A percentile compares a stretch with the other conserved stretches of the same genome.
Conservation (phyloP, 2,329 filamentous ascomycete species). For the Hypoxylon sp. region DNA sequence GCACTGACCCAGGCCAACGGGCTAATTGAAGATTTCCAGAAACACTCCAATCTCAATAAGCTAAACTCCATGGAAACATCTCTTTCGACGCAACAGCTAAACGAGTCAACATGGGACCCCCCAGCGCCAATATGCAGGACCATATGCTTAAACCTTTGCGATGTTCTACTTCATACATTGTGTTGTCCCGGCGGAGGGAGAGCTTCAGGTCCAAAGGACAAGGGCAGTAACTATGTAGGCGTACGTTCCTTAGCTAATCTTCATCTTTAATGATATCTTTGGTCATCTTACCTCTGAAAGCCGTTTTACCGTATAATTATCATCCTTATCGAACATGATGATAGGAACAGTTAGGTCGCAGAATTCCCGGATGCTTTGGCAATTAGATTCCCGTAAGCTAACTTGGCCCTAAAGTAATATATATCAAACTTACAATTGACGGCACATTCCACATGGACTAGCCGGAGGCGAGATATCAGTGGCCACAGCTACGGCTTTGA, state of each 20-base stretch:
- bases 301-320: slow-evolving; percentile 77
- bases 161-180: slow-evolving; percentile 10
- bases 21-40: slow-evolving; percentile 12
- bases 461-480: slow-evolving; percentile 80
- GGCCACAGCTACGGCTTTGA: slow-evolving; percentile 87
- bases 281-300: slow-evolving; percentile 73
- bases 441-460: slow-evolving; percentile 94
- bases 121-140: not conserved
- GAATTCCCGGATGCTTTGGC: slow-evolving; percentile 80
- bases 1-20: slow-evolving; percentile 17
- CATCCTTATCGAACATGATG: slow-evolving; percentile 92
- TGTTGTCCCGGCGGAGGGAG: slow-evolving; percentile 60
- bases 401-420: not conserved
- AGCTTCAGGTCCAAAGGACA: slow-evolving; percentile 77
- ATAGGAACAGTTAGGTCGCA: slow-evolving; percentile 78
- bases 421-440: slow-evolving; percentile 79
- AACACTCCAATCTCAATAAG: slow-evolving; percentile 15
- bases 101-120: not conserved
- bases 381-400: slow-evolving; percentile 13
- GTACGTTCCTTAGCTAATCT: slow-evolving; percentile 22
- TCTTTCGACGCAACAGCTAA: slow-evolving; percentile 10
- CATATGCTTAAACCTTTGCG: slow-evolving; percentile 6
- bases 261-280: slow-evolving; percentile 3
- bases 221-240: slow-evolving; percentile 73
- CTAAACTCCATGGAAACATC: slow-evolving; percentile 19